phyloP scores from a whole-genome alignment of 768 basidiomycete genomes.

The Termitomyces sp. region DNA sequence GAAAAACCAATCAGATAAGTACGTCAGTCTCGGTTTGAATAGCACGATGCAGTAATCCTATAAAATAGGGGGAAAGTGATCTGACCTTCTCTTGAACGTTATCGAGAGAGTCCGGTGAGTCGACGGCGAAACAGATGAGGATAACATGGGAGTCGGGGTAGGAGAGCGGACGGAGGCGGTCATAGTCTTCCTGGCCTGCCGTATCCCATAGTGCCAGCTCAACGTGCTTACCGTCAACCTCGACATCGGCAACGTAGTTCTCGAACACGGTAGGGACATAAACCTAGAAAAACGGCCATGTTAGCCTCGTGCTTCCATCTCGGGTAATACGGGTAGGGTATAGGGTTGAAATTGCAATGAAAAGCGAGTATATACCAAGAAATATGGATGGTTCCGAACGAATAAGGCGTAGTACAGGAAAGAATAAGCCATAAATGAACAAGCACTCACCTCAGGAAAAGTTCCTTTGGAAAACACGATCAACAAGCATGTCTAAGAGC shows the following conservation, averaged over 20 bases:
- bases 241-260: slow-evolving; percentile 99
- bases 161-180: slow-evolving; percentile 93
- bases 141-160: slow-evolving; percentile 99
- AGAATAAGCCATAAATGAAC: not conserved
- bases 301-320: slow-evolving; percentile 5
- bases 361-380: not conserved
- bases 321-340: not conserved
- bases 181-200: slow-evolving; percentile 98
- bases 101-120: slow-evolving; percentile 96
- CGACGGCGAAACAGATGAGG: slow-evolving; percentile 97
- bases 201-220: slow-evolving; percentile 99
- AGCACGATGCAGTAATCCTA: not conserved
- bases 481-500: slow-evolving; percentile 76
- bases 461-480: slow-evolving; percentile 97
- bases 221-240: slow-evolving; percentile 97
- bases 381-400: not conserved
- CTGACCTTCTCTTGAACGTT: slow-evolving; percentile 99
- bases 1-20: not conserved
- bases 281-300: slow-evolving; percentile 50
- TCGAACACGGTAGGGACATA: slow-evolving; percentile 99
- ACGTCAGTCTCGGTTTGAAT: not conserved
- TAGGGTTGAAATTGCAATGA: not conserved
- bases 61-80: slow-evolving; percentile 9
- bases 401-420: not conserved
- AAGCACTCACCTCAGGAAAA: slow-evolving; percentile 77